These are phyloP conservation scores for Dipodascus albidus DNA, from an alignment of 805 yeast species.

Conservation along the genomic window DNA sequence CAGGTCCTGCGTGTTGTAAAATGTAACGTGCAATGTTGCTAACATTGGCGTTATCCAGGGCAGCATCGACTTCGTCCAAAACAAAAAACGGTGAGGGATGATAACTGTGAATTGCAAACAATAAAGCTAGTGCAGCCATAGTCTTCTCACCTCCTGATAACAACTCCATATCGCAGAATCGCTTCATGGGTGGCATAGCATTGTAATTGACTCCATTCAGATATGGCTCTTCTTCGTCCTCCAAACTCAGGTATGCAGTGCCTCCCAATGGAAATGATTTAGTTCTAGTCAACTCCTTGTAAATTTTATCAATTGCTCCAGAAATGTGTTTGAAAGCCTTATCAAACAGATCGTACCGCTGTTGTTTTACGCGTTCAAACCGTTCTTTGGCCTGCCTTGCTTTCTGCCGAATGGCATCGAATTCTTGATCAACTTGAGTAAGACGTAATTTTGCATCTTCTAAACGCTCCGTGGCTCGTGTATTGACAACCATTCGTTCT, in stretches of 20 bases:
- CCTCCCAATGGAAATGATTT: constrained; percentile 74
- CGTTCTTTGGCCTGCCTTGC: constrained; percentile 44
- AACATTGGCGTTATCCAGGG: constrained; percentile 84
- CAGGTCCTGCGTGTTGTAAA: constrained; percentile 57
- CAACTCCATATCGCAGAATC: constrained; percentile 85
- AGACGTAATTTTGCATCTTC: constrained; percentile 53
- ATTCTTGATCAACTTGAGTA: constrained; percentile 52
- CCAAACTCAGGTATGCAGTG: constrained; percentile 78
- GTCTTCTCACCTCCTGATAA: constrained; percentile 96
- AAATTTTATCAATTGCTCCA: constrained; percentile 57
- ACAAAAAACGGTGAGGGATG: constrained; percentile 95
- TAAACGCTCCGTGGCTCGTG: constrained; percentile 67
- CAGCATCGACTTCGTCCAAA: constrained; percentile 96
- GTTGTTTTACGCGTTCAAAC: constrained; percentile 47
- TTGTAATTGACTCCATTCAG: constrained; percentile 74
- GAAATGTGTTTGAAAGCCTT: constrained; percentile 71
- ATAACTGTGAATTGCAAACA: constrained; percentile 82
- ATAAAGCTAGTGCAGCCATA: constrained; percentile 85
- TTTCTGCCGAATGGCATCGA: constrained; percentile 44
- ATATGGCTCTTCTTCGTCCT: constrained; percentile 71
- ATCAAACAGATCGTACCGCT: constrained; percentile 53
- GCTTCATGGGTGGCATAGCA: constrained; percentile 93
- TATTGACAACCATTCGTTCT: constrained; percentile 57
- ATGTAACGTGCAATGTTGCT: constrained; percentile 80
- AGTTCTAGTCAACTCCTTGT: constrained; percentile 75